Conservation (phyloP, 2,329 filamentous ascomycete genomes). For the Calonectria pseudoreteaudii region DNA sequence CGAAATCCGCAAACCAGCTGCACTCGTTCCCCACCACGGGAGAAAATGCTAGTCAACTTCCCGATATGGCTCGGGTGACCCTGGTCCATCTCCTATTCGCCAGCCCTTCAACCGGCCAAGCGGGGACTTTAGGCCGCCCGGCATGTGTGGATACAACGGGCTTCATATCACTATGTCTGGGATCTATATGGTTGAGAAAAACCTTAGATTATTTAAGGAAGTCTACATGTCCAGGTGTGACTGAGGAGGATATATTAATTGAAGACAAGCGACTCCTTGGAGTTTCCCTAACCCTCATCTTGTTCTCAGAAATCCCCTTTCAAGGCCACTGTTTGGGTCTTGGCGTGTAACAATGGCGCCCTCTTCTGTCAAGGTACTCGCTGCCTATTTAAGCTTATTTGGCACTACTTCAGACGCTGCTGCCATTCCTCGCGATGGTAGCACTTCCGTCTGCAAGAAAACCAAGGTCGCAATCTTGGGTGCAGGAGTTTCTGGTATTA, state of each 20-base stretch:
- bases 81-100: not conserved
- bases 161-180: not conserved
- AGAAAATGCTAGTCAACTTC: constrained; percentile 8
- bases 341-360: not conserved
- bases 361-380: not conserved
- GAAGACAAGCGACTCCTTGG: not conserved
- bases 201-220: not conserved
- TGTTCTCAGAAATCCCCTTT: not conserved
- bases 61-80: not conserved
- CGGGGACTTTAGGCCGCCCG: not conserved
- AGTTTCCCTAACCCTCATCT: not conserved
- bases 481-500: constrained; percentile 72
- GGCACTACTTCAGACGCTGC: not conserved
- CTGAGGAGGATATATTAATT: not conserved
- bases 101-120: not conserved
- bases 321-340: not conserved
- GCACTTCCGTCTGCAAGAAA: constrained; percentile 37
- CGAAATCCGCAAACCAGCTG: not conserved
- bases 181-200: not conserved
- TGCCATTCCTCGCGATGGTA: not conserved
- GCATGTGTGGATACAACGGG: not conserved
- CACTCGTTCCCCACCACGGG: not conserved
- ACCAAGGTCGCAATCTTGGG: constrained; percentile 56
- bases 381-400: not conserved
- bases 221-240: not conserved